A percentile compares a stretch with the other conserved stretches of the same genome.
Evolutionary conservation across 108 stramenopile species (phyloP).

Genomic region (Stephanodiscus minutulus): DNA sequence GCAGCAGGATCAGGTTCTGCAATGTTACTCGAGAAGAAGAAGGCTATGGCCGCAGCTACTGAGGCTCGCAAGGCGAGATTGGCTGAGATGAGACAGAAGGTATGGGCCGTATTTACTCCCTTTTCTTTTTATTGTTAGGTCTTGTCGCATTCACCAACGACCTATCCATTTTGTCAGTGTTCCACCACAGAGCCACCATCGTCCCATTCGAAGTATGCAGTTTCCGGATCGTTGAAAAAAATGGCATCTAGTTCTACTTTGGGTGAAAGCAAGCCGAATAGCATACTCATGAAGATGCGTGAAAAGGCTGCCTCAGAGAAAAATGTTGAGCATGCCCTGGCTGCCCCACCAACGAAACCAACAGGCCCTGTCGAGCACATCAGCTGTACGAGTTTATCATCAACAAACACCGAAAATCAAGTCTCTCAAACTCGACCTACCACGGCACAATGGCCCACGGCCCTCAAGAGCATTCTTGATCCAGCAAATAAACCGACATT

Average conservation of each 20-base stretch:
- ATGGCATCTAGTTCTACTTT: slow-evolving; percentile 32
- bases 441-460: slow-evolving; percentile 25
- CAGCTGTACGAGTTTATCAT: slow-evolving; percentile 16
- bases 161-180: slow-evolving; percentile 30
- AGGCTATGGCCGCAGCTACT: slow-evolving; percentile 43
- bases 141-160: slow-evolving; percentile 22
- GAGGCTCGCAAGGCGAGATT: slow-evolving; percentile 59
- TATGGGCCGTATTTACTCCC: slow-evolving; percentile 33
- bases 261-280: slow-evolving; percentile 28
- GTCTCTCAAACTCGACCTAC: slow-evolving; percentile 14
- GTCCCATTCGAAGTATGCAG: slow-evolving; percentile 35
- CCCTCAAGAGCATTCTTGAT: slow-evolving; percentile 24
- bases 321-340: slow-evolving; percentile 23
- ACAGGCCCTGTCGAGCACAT: slow-evolving; percentile 11
- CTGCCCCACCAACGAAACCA: slow-evolving; percentile 12
- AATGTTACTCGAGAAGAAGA: slow-evolving; percentile 39
- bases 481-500: slow-evolving; percentile 30
- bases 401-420: slow-evolving; percentile 9
- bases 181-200: slow-evolving; percentile 18
- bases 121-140: slow-evolving; percentile 19
- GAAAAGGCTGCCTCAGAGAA: slow-evolving; percentile 63
- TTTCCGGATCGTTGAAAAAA: slow-evolving; percentile 28
- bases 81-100: slow-evolving; percentile 52
- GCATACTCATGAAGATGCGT: slow-evolving; percentile 64
- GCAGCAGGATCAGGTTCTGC: slow-evolving; percentile 17